Evolutionary conservation across 805 yeast species (phyloP).

Genomic region (Metschnikowia similis): DNA sequence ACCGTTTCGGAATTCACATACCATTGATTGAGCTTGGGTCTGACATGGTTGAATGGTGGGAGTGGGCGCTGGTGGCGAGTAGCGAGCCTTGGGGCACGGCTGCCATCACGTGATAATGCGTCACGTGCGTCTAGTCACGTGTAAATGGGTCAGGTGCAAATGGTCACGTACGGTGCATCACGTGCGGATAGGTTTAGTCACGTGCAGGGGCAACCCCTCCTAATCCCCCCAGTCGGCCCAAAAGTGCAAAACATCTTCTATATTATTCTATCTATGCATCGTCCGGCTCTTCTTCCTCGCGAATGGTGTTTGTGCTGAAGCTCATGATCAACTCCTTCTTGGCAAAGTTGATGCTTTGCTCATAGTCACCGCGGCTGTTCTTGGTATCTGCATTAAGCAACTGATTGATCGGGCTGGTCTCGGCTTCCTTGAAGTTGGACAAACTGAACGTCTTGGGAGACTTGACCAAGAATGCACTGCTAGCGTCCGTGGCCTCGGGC

Average conservation of each 20-base stretch:
- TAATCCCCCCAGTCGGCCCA: no score
- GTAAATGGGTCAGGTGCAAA: neutral
- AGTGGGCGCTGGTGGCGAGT: slow-evolving; percentile 7
- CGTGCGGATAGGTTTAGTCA: no score
- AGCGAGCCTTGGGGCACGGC: neutral
- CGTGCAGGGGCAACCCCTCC: neutral
- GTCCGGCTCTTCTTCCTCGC: slow-evolving; percentile 40
- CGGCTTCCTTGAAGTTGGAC: slow-evolving; percentile 31
- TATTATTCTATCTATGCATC: slow-evolving; percentile 1
- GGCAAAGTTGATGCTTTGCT: slow-evolving; percentile 4
- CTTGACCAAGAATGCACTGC: slow-evolving; percentile 23
- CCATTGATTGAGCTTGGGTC: slow-evolving; percentile 78
- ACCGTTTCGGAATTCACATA: slow-evolving; percentile 24
- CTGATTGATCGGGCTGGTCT: slow-evolving; percentile 33
- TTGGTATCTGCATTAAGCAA: slow-evolving; percentile 21
- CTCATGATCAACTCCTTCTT: slow-evolving; percentile 24
- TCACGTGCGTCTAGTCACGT: no score
- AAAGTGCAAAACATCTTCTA: no score
- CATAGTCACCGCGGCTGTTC: neutral
- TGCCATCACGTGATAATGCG: no score
- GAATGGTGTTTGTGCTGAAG: slow-evolving; percentile 34
- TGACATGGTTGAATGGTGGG: slow-evolving; percentile 38
- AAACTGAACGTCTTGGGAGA: slow-evolving; percentile 41
- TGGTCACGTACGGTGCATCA: no score
- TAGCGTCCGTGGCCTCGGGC: slow-evolving; percentile 16